phyloP scores from a whole-genome alignment of 108 stramenopile genomes.

The Cylindrotheca fusiformis region DNA sequence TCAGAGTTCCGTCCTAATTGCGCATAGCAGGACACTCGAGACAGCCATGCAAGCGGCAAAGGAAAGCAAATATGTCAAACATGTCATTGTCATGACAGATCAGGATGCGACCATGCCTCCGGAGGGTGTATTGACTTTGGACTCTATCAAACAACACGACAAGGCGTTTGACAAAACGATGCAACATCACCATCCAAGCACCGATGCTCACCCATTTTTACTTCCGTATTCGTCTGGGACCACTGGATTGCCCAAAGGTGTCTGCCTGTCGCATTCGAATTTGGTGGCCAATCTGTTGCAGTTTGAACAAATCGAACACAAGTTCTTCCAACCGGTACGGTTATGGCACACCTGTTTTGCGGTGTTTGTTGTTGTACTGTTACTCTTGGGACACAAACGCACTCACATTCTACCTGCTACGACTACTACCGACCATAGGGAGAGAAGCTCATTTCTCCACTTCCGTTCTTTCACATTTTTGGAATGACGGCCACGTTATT shows the following conservation, averaged over 20 bases:
- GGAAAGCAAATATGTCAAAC: constrained; percentile 40
- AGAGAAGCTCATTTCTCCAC: constrained; percentile 71
- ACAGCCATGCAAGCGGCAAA: constrained; percentile 66
- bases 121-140: constrained; percentile 50
- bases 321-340: constrained; percentile 4
- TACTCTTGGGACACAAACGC: background rate
- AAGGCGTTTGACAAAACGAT: constrained; percentile 34
- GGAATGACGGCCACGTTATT: constrained; percentile 65
- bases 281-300: constrained; percentile 77
- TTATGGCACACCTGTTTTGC: background rate
- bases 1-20: constrained; percentile 60
- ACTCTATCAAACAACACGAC: constrained; percentile 39
- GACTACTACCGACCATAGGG: constrained; percentile 8
- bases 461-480: constrained; percentile 95
- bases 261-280: constrained; percentile 83
- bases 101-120: constrained; percentile 45
- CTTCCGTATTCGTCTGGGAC: constrained; percentile 93
- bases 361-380: background rate
- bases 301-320: constrained; percentile 52
- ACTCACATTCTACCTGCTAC: background rate
- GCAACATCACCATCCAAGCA: constrained; percentile 42
- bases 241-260: constrained; percentile 94
- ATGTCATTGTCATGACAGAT: constrained; percentile 73
- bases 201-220: constrained; percentile 54
- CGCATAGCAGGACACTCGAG: constrained; percentile 59